These are phyloP conservation scores for Syzygium grande DNA, from an alignment of 345 rosid genomes.

Conservation along the genomic window DNA sequence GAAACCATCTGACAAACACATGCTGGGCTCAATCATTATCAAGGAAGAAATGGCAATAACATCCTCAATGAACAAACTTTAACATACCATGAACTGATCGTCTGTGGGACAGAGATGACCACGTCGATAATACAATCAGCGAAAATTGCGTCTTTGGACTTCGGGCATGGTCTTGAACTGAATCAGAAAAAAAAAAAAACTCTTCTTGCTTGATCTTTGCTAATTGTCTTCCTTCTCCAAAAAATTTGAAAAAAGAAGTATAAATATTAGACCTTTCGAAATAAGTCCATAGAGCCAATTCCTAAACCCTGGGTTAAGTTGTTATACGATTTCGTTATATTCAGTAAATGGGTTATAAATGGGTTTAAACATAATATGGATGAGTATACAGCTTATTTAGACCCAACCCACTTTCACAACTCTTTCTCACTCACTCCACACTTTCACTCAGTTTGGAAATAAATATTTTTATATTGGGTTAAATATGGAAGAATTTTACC, in stretches of 20 bases:
- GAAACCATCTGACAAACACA: background rate
- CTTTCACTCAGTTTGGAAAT: too few species aligned
- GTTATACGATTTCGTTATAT: too few species aligned
- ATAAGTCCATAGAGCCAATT: too few species aligned
- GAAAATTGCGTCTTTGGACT: background rate
- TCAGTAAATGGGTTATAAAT: too few species aligned
- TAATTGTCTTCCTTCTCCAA: background rate
- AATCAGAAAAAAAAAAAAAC: background rate
- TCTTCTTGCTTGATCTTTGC: background rate
- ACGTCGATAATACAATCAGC: background rate
- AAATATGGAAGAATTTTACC: too few species aligned
- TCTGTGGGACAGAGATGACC: background rate
- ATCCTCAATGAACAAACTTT: background rate
- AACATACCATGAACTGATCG: background rate
- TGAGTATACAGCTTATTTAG: too few species aligned
- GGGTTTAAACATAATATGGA: too few species aligned
- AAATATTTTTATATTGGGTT: too few species aligned
- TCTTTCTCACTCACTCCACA: too few species aligned
- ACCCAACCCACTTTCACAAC: too few species aligned
- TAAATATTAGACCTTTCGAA: too few species aligned
- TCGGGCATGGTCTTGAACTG: background rate
- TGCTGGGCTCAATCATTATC: background rate
- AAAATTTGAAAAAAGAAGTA: background rate
- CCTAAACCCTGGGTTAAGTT: too few species aligned
- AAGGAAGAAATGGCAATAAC: background rate